phyloP scores from a whole-genome alignment of 495 filamentous ascomycete genomes.

The Rhypophila decipiens region DNA sequence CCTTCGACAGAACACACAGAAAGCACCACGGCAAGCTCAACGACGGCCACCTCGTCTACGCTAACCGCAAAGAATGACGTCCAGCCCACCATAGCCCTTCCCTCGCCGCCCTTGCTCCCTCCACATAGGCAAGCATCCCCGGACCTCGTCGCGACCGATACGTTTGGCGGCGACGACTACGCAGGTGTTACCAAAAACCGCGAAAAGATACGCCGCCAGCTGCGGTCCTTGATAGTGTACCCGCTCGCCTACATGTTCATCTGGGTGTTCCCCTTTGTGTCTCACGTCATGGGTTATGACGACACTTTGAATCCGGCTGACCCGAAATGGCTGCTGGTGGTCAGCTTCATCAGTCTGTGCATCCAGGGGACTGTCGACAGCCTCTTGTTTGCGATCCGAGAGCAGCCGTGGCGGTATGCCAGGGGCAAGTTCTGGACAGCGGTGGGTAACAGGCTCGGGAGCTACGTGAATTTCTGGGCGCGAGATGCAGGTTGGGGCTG shows the following conservation, averaged over 20 bases:
- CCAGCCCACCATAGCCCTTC: no score
- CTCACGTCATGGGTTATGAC: slow-evolving; percentile 53
- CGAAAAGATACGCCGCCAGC: slow-evolving; percentile 55
- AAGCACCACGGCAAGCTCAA: no score
- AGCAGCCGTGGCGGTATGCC: slow-evolving; percentile 64
- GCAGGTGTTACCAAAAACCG: slow-evolving; percentile 35
- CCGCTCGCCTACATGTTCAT: slow-evolving; percentile 63
- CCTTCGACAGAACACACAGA: no score
- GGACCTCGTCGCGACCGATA: slow-evolving; percentile 5
- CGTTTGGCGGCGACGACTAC: slow-evolving; percentile 9
- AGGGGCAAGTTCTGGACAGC: slow-evolving; percentile 37
- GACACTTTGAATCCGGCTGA: slow-evolving; percentile 37
- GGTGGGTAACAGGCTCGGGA: slow-evolving; percentile 17
- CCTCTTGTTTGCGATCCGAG: slow-evolving; percentile 56
- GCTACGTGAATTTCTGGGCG: no score
- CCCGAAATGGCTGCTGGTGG: slow-evolving; percentile 46
- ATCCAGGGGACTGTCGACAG: slow-evolving; percentile 62
- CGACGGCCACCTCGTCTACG: no score
- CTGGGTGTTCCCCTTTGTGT: slow-evolving; percentile 66
- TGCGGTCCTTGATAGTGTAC: slow-evolving; percentile 65
- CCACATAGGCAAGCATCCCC: slow-evolving; percentile 5
- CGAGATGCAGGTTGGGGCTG: slow-evolving; percentile 8
- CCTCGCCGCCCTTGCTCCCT: no score
- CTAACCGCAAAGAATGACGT: no score
- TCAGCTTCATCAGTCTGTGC: slow-evolving; percentile 50